Conservation (phyloP, 805 yeast genomes). For the Metschnikowia gelsemii region DNA sequence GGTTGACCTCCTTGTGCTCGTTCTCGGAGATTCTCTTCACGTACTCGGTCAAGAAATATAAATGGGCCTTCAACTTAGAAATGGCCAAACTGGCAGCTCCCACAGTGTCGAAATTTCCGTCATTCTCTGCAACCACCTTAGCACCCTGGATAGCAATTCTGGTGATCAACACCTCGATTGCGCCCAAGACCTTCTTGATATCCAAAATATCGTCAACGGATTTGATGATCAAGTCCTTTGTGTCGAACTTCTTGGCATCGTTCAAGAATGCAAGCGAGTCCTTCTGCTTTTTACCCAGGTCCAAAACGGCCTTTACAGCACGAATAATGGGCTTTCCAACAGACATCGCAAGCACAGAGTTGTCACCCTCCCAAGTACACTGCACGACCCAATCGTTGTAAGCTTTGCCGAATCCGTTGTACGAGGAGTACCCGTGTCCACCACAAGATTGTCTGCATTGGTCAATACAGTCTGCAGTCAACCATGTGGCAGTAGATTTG, state of each 20-base stretch:
- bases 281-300: slow-evolving; percentile 16
- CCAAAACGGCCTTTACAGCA: slow-evolving; percentile 18
- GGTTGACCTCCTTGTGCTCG: slow-evolving; percentile 15
- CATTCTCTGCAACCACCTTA: slow-evolving; percentile 18
- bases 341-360: slow-evolving; percentile 24
- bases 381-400: slow-evolving; percentile 26
- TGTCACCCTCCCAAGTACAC: slow-evolving; percentile 27
- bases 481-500: slow-evolving; percentile 24
- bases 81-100: slow-evolving; percentile 22
- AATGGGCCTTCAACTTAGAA: slow-evolving; percentile 24
- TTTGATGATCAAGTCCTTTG: slow-evolving; percentile 14
- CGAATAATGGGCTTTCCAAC: slow-evolving; percentile 23
- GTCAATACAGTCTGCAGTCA: slow-evolving; percentile 25
- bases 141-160: slow-evolving; percentile 22
- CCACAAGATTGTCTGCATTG: slow-evolving; percentile 24
- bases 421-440: slow-evolving; percentile 25
- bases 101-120: slow-evolving; percentile 21
- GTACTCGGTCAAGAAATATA: slow-evolving; percentile 20
- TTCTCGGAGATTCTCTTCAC: slow-evolving; percentile 13
- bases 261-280: slow-evolving; percentile 21
- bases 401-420: slow-evolving; percentile 22
- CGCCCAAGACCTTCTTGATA: slow-evolving; percentile 17
- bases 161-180: slow-evolving; percentile 22
- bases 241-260: slow-evolving; percentile 19
- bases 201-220: slow-evolving; percentile 16